phyloP scores from a whole-genome alignment of 1,139 yeast genomes.

The Pichia sp. region DNA sequence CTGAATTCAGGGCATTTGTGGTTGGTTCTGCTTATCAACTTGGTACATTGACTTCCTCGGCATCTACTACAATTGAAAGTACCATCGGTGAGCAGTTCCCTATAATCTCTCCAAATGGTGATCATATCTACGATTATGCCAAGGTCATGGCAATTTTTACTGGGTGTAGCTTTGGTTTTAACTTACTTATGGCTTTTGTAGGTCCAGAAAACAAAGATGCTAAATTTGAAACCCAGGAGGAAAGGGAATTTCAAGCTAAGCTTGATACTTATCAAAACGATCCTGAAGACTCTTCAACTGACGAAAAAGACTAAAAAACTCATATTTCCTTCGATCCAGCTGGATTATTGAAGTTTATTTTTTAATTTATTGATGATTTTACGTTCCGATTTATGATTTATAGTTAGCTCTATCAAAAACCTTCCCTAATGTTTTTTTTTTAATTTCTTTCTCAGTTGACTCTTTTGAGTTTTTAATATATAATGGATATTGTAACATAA shows the following conservation, averaged over 20 bases:
- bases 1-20: conserved; percentile 64
- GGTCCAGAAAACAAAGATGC: conserved; percentile 64
- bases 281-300: conserved; percentile 3
- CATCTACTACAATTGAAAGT: conserved; percentile 76
- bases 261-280: conserved; percentile 14
- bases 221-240: conserved; percentile 15
- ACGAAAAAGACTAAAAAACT: conserved; percentile 2
- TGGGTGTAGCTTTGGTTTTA: conserved; percentile 66
- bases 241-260: conserved; percentile 12
- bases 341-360: too few species aligned
- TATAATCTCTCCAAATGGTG: conserved; percentile 29
- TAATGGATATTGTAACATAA: too few species aligned
- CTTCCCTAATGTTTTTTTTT: too few species aligned
- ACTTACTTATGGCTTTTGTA: conserved; percentile 46
- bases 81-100: conserved; percentile 67
- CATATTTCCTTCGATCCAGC: too few species aligned
- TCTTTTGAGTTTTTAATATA: too few species aligned
- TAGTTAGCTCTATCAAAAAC: too few species aligned
- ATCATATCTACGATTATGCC: conserved; percentile 39
- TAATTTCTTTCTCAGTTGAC: too few species aligned
- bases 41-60: conserved; percentile 79
- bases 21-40: conserved; percentile 74
- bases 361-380: too few species aligned
- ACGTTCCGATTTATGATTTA: too few species aligned
- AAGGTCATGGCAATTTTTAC: conserved; percentile 77